Percentiles rank a stretch among this genome's conserved stretches.
phyloP scores from a whole-genome alignment of 768 basidiomycete species.

The Leccinum obscurum region DNA sequence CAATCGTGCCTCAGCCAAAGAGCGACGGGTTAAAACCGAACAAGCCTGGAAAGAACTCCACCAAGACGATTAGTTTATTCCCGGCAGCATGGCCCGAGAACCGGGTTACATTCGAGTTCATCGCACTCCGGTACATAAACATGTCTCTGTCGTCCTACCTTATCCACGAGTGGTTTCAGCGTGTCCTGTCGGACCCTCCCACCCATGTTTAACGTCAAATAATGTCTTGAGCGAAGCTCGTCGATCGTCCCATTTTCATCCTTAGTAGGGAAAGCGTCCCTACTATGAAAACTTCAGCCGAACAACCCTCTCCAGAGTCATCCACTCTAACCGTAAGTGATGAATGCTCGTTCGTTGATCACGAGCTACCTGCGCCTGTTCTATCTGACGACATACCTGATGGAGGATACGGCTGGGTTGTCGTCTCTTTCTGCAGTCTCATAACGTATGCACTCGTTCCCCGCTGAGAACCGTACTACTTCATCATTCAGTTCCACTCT shows the following conservation, averaged over 20 bases:
- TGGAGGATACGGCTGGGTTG: constrained; percentile 35
- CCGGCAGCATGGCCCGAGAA: neutral
- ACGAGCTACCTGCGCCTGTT: neutral
- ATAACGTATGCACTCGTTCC: constrained; percentile 22
- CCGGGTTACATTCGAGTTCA: neutral
- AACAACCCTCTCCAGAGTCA: constrained; percentile 2
- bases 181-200: constrained; percentile 7
- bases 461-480: neutral
- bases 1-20: constrained; percentile 64
- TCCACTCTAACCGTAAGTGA: neutral
- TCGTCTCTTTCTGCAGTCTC: constrained; percentile 27
- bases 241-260: neutral
- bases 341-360: neutral
- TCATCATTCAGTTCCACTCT: neutral
- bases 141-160: too few relatives aligned
- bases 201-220: constrained; percentile 1
- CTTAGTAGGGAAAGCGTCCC: neutral
- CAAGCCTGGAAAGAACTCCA: constrained; percentile 64
- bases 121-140: neutral
- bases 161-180: neutral
- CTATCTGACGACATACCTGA: constrained; percentile 24
- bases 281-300: neutral
- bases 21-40: constrained; percentile 54
- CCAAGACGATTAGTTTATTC: constrained; percentile 36
- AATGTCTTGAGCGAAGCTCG: neutral